Base-by-base conservation (phyloP, 306 rosid genomes). In the Glycine latifolia region DNA sequence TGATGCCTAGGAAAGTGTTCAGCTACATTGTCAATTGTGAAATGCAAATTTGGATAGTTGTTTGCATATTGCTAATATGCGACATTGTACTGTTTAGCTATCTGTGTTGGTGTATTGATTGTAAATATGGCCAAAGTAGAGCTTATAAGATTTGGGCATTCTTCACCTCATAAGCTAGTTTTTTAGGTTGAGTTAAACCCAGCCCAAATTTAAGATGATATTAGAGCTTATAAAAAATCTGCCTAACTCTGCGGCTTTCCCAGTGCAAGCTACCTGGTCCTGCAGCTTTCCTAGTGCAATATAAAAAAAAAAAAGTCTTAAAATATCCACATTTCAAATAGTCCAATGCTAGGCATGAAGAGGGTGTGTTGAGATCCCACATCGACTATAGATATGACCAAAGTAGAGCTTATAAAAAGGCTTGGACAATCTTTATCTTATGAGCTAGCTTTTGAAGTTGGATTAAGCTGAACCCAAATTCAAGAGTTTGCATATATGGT, bases 21-120 rank as follows among this genome's bases (percentile, higher is more conserved):
- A 39, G 20, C 47, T 8, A 46, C 39, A 56, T 75, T 58, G 47
- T 39, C 54, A 44, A 81, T 41, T 53, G 14, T 66, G n/a, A 71
- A 43, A 43, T 41, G 72, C 44, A 43, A 67, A 75, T 55, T 66
- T 56, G 60, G 77, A 43, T 67, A 66, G 62, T 75, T 62, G 65
- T 65, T 10, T 78, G 31, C 47, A 17, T 56, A 17, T 48, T 66
- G 63, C 49, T 69, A 17, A 54, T 37, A 26, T 61, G 8, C 26
- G 13, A 17, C 41, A 58, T 16, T 72, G 4, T 55, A 13, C 37
- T 41, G 10, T 62, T 68, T 78, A 71, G 76, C 71, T 67, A 41
- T 20, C 31, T 9, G 7, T 43, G 33, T 5, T 43, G n/a, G 39
- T 55, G 49, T 26, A 31, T 31, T 6, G 11, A 61, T 1, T 61